phyloP scores from a whole-genome alignment of 306 rosid genomes.

The Vigna radiata region DNA sequence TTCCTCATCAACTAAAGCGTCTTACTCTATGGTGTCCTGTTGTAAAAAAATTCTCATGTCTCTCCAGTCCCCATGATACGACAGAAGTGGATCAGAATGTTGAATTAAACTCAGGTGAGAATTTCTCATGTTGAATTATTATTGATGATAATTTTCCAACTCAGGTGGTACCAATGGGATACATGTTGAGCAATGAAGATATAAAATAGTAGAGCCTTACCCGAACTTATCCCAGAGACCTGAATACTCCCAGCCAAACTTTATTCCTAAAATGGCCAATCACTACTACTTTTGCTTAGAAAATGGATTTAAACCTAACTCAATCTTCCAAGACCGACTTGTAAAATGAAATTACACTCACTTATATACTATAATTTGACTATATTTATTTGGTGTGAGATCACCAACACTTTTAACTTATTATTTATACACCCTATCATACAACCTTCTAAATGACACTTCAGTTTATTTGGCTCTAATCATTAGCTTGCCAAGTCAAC shows the following conservation, averaged over 20 bases:
- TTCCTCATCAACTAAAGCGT: too few relatives aligned
- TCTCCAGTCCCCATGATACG: neutral
- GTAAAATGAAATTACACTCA: too few relatives aligned
- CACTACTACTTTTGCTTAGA: too few relatives aligned
- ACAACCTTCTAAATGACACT: neutral
- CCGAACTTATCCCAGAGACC: neutral
- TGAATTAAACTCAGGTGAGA: neutral
- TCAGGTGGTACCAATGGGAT: constrained; percentile 3
- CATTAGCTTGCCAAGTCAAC: too few relatives aligned
- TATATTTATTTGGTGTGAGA: too few relatives aligned
- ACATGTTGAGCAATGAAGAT: neutral
- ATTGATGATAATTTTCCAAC: neutral
- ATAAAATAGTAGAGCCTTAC: neutral
- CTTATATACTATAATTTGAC: too few relatives aligned
- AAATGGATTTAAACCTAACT: too few relatives aligned
- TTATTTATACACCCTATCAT: neutral
- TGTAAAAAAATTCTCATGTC: neutral
- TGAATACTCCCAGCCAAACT: neutral
- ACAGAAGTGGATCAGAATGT: neutral
- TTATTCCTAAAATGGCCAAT: neutral
- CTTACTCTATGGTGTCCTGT: neutral
- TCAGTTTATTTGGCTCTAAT: neutral
- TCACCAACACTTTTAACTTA: neutral
- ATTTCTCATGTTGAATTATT: neutral
- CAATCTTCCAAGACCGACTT: too few relatives aligned